These are phyloP conservation scores for Eutrema yunnanense DNA, from an alignment of 345 rosid species.

Conservation along the genomic window DNA sequence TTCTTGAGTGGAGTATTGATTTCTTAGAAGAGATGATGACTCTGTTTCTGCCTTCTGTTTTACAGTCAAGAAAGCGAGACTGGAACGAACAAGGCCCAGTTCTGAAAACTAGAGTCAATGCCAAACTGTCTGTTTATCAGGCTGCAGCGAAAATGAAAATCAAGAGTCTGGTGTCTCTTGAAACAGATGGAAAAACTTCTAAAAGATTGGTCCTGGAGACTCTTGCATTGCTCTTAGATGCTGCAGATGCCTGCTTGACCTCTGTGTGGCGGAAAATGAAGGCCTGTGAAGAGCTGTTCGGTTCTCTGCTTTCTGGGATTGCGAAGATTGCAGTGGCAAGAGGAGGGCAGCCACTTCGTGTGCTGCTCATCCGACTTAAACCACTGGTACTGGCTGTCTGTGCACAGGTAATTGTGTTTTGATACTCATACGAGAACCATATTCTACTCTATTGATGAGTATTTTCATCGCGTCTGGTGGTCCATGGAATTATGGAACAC, in stretches of 20 bases:
- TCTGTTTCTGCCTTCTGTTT: constrained; percentile 25
- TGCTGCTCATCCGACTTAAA: constrained; percentile 90
- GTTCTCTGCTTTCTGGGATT: constrained; percentile 76
- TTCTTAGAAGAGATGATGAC: constrained; percentile 12
- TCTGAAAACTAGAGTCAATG: constrained; percentile 74
- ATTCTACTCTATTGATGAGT: not conserved
- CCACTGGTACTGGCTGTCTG: constrained; percentile 83
- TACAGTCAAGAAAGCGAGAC: constrained; percentile 89
- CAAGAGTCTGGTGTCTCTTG: constrained; percentile 66
- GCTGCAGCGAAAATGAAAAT: constrained; percentile 80
- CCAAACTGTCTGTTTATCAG: constrained; percentile 79
- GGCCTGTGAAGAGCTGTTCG: constrained; percentile 82
- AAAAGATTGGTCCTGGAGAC: constrained; percentile 91
- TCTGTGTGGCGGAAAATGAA: constrained; percentile 95
- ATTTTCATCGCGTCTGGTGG: not conserved
- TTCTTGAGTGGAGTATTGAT: not conserved
- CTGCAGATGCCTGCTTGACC: constrained; percentile 85
- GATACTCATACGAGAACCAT: constrained; percentile 14
- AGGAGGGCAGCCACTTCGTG: constrained; percentile 96
- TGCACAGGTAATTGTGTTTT: constrained; percentile 55
- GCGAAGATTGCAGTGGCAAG: constrained; percentile 74
- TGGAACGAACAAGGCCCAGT: constrained; percentile 85
- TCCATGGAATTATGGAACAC: constrained; percentile 5
- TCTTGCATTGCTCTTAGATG: constrained; percentile 72
- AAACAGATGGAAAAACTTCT: constrained; percentile 76